A percentile compares a stretch with the other conserved stretches of the same genome.
phyloP scores from a whole-genome alignment of 345 rosid species.

The Anacardium occidentale region DNA sequence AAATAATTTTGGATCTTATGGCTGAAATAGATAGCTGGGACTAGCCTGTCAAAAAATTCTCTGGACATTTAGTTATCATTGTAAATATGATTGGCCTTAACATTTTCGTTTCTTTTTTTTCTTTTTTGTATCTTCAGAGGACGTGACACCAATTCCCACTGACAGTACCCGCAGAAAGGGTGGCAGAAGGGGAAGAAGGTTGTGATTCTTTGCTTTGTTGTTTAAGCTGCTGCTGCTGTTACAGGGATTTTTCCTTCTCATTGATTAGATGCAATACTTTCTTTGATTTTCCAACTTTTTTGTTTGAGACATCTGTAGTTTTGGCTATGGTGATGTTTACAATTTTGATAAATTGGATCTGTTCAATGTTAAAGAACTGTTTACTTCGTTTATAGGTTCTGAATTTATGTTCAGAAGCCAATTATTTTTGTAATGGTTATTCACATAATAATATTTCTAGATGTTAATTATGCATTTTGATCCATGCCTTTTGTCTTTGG shows the following conservation, averaged over 20 bases:
- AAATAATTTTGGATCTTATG: not conserved
- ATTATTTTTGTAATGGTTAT: not conserved
- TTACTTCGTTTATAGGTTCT: not conserved
- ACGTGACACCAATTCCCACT: constrained; percentile 88
- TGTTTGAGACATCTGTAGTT: constrained; percentile 23
- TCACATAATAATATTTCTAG: not conserved
- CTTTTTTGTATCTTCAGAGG: constrained; percentile 49
- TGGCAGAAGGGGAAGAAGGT: constrained; percentile 90
- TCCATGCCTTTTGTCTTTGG: no score
- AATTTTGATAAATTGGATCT: constrained; percentile 4
- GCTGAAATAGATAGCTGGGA: not conserved
- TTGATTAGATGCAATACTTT: constrained; percentile 6
- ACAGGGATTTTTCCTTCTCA: not conserved
- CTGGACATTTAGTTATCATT: not conserved
- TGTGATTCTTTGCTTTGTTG: constrained; percentile 33
- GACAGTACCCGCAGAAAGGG: constrained; percentile 95
- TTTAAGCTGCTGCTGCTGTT: constrained; percentile 23
- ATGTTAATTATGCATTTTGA: no score
- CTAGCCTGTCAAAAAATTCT: not conserved
- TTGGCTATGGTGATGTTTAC: not conserved
- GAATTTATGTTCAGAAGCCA: not conserved
- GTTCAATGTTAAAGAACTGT: not conserved
- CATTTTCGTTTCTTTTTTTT: not conserved
- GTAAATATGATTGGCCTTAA: not conserved
- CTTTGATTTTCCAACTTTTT: not conserved